Evolutionary conservation across 2,329 filamentous ascomycete genomes (phyloP), one percentile per base, ranked within the genome.

Genomic region (Fusarium caatingaense): DNA sequence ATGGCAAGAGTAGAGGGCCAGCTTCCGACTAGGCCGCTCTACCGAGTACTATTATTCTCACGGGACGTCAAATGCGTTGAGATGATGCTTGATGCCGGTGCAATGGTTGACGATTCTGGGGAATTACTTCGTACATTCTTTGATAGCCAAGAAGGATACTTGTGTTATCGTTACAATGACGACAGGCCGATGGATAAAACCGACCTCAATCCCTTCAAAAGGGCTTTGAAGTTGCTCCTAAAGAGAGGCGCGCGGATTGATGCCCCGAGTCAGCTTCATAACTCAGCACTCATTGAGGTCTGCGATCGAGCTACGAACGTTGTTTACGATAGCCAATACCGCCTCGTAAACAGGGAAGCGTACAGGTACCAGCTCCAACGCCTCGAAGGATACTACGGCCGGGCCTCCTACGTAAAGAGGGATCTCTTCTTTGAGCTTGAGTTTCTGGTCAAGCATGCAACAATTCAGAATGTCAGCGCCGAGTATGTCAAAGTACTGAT

Each of bases 371-470:
- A 37, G 34, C 3, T 4, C 10, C 34, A n/a, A n/a, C 3, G 0
- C 18, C 34, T 37, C 34, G 34, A 37, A 37, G 34, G 0, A 7
- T 37, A 4, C 18, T 37, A 37, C 10, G 10, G 2, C 10, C 3
- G 28, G 15, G 25, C 11, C 21, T 3, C 0, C 34, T 0, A 2
- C 7, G 32, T 5, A 12, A n/a, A 30, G 40, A 1, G 8, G 1
- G 6, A 8, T 2, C 18, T 6, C 20, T 20, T 21, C 10, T 41
- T n/a, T 32, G 48, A 28, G 30, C 34, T 66, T 3, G 48, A 64
- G 34, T 64, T 66, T 28, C 20, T 66, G 1, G 34, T 48, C 23
- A 18, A 59, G 12, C n/a, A 66, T 20, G 37, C 63, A 12, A 66
- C 59, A 3, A 6, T 5, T 10, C 20, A 8, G 7, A 66, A 66